Percentiles rank a stretch among this genome's conserved stretches.
Conservation (phyloP, 2,329 filamentous ascomycete genomes). For the Colletotrichum tamarilloi region DNA sequence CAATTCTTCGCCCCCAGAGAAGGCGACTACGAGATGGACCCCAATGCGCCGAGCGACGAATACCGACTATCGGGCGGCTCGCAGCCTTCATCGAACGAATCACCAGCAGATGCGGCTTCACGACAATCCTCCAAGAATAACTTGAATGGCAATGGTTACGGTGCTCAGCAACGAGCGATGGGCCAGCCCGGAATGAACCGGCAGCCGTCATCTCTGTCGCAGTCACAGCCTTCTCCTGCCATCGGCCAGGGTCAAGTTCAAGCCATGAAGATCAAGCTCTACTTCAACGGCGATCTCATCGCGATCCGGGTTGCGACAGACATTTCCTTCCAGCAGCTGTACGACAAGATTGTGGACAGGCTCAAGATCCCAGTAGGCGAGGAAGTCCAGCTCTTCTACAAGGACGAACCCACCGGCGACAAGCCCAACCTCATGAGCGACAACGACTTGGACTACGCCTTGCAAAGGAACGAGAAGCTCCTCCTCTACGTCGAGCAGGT, state of each 20-base stretch:
- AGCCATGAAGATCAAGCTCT: slow-evolving; percentile 93
- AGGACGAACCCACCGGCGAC: slow-evolving; percentile 82
- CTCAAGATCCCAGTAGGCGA: slow-evolving; percentile 77
- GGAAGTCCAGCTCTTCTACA: slow-evolving; percentile 84
- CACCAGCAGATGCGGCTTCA: slow-evolving; percentile 69
- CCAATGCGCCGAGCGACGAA: slow-evolving; percentile 71
- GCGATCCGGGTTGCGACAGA: slow-evolving; percentile 89
- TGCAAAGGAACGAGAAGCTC: slow-evolving; percentile 88
- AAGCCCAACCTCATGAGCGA: slow-evolving; percentile 82
- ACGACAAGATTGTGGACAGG: slow-evolving; percentile 86
- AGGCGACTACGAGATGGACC: slow-evolving; percentile 93
- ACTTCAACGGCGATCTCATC: slow-evolving; percentile 91
- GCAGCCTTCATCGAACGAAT: slow-evolving; percentile 73
- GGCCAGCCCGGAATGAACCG: slow-evolving; percentile 54
- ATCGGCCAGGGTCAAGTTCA: slow-evolving; percentile 59
- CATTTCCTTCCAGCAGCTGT: slow-evolving; percentile 80
- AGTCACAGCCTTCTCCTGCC: slow-evolving; percentile 67
- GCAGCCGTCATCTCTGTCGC: slow-evolving; percentile 60
- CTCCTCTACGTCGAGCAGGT: slow-evolving; percentile 76
- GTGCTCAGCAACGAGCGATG: slow-evolving; percentile 48
- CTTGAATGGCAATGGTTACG: slow-evolving; percentile 67
- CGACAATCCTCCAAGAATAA: slow-evolving; percentile 74
- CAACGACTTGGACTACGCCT: slow-evolving; percentile 81
- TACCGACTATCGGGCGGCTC: slow-evolving; percentile 80
- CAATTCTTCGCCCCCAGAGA: slow-evolving; percentile 91